Percentiles rank a stretch among this genome's conserved stretches.
Evolutionary conservation across 2,329 filamentous ascomycete genomes (phyloP).

Genomic region (Periglandula ipomoeae): DNA sequence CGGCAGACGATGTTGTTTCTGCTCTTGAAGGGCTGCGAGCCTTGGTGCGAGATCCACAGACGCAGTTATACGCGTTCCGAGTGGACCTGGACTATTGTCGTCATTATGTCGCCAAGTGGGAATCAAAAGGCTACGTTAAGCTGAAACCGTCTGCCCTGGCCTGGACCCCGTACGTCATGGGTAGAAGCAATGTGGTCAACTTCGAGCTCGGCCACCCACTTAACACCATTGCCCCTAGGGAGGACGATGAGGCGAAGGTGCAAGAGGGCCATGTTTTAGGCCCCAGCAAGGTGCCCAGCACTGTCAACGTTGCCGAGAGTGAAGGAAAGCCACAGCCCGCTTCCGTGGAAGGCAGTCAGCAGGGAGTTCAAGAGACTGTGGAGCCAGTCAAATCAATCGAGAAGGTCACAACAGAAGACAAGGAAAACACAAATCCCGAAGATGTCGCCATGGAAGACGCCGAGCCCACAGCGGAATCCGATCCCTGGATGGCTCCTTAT

Average conservation of each 20-base stretch:
- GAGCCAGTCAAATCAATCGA: conserved; percentile 23
- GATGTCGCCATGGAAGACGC: conserved; percentile 20
- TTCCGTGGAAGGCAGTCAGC: background rate
- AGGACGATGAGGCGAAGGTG: conserved; percentile 52
- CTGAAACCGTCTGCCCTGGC: conserved; percentile 72
- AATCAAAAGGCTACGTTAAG: conserved; percentile 77
- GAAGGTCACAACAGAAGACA: conserved; percentile 20
- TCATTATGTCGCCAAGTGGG: conserved; percentile 82
- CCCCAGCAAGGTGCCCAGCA: background rate
- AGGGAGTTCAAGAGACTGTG: conserved; percentile 9
- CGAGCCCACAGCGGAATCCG: conserved; percentile 13
- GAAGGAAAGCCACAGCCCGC: conserved; percentile 8
- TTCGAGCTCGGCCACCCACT: conserved; percentile 76
- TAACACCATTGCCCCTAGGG: conserved; percentile 78
- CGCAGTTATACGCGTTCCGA: conserved; percentile 80
- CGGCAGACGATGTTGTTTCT: conserved; percentile 90
- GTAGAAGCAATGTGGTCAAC: conserved; percentile 69
- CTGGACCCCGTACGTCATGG: conserved; percentile 98
- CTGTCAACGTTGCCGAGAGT: conserved; percentile 9
- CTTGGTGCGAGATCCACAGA: conserved; percentile 80
- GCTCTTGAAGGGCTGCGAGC: conserved; percentile 84
- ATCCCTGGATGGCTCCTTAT: conserved; percentile 39
- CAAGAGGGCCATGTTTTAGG: conserved; percentile 19
- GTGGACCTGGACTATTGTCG: conserved; percentile 79
- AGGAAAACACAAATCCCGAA: conserved; percentile 19